Percentiles rank a stretch among this genome's conserved stretches.
Conservation (phyloP, 306 rosid species). For the Pyrus bretschneideri region DNA sequence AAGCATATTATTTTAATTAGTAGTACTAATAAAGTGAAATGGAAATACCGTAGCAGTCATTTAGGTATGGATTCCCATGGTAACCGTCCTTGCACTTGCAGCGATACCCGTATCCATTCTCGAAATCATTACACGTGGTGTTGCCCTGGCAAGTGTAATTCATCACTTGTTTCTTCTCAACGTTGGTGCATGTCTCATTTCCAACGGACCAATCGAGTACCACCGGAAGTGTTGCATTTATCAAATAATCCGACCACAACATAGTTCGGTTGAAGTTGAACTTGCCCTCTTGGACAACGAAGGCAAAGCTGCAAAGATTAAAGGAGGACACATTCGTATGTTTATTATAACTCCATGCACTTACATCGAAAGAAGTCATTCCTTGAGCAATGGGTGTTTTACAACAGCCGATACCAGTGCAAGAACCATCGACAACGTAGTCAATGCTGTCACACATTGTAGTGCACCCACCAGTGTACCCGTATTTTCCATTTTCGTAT, state of each 20-base stretch:
- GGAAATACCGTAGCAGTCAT: conserved; percentile 11
- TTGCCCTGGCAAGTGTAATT: conserved; percentile 8
- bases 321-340: neutral
- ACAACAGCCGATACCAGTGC: conserved; percentile 41
- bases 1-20: no score
- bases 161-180: neutral
- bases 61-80: conserved; percentile 36
- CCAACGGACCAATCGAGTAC: conserved; percentile 42
- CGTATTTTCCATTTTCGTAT: accelerated
- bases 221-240: neutral
- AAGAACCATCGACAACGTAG: neutral
- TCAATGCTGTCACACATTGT: conserved; percentile 1
- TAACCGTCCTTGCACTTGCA: conserved; percentile 34
- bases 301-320: neutral
- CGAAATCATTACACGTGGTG: neutral
- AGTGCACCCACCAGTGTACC: conserved; percentile 23
- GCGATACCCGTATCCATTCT: conserved; percentile 14
- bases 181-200: neutral
- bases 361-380: accelerated
- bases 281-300: conserved; percentile 5
- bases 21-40: no score
- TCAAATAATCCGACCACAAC: neutral
- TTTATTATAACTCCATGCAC: accelerated
- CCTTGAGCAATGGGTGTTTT: conserved; percentile 13
- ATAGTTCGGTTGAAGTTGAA: conserved; percentile 1